A percentile compares a stretch with the other conserved stretches of the same genome.
Conservation (phyloP, 305 asterid genomes). For the Salvia sclarea region DNA sequence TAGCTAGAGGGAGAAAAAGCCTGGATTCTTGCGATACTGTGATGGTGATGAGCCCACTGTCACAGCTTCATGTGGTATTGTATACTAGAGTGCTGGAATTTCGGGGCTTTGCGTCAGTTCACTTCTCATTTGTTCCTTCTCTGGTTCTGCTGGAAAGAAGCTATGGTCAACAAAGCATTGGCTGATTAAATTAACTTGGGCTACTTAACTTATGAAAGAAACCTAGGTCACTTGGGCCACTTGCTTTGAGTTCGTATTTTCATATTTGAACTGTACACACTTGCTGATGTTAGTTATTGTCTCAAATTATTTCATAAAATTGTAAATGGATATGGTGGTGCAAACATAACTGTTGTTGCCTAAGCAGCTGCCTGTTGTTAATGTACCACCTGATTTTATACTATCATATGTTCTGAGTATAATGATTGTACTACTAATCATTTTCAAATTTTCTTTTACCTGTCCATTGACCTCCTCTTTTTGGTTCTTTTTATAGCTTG, state of each 20-base stretch:
- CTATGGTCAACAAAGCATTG: background rate
- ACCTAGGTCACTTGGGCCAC: background rate
- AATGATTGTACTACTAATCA: background rate
- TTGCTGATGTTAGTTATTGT: background rate
- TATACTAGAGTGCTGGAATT: background rate
- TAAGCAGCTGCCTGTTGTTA: slow-evolving; percentile 22
- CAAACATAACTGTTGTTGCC: slow-evolving; percentile 19
- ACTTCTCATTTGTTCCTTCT: background rate
- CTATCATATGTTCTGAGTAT: slow-evolving; percentile 9
- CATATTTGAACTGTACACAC: slow-evolving; percentile 11
- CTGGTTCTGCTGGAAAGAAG: background rate
- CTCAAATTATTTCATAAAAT: background rate
- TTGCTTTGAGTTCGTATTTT: background rate
- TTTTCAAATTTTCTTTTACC: background rate
- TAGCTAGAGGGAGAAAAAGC: background rate
- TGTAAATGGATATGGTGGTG: background rate
- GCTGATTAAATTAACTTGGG: background rate
- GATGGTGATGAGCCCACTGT: background rate
- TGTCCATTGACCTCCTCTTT: slow-evolving; percentile 26
- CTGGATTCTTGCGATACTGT: background rate
- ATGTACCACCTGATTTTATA: background rate
- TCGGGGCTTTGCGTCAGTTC: background rate
- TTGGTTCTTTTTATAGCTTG: slow-evolving; percentile 59
- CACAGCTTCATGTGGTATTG: background rate
- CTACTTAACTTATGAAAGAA: background rate